Base-by-base conservation (phyloP, 2,329 filamentous ascomycete genomes). In the Canariomyces notabilis region DNA sequence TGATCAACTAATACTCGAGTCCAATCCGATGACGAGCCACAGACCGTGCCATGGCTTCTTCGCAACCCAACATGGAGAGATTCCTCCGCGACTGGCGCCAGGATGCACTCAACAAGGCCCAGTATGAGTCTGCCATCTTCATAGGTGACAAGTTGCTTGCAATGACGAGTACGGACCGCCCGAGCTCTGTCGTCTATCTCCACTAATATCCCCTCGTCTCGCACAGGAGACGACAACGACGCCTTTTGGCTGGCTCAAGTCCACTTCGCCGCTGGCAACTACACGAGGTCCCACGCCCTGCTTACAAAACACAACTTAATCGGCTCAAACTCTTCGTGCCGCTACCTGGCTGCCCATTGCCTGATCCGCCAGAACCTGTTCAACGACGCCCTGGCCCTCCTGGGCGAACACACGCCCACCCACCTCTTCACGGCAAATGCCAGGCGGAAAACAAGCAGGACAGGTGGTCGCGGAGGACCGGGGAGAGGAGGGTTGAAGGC, bases 211-310 rank as follows among this genome's bases (percentile, higher is more conserved):
- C 21, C 32, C 29, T 41, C 11, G 14, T 23, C 14, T 34, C 29
- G 11, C 20, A 7, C 55, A 96, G 93, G 90, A 61, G 87, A 91
- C 64, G 89, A 95, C 61, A 84, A 88, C 55, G 93, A 98, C 65
- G 91, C 90, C 33, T 95, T 95, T 63, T 96, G 89, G 85, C 83
- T 98, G 35, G 93, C 93, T n/a, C 91, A 97, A 68, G 89, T 95
- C 31, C 91, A 98, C 68, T 98, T 97, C 69, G 86, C 85, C 42
- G 93, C 89, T 39, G 90, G 89, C 59, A 95, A 97, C 72, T 96
- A 95, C 67, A 93, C 86, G 7, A 86, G 93, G 59, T 90, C 93
- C 2, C 84, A 95, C 59, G 79, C 87, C 19, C 87, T 96, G 55
- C 81, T 98, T 51, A 81, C 83, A 22, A 85, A 88, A 59, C 85